Base-by-base conservation (phyloP, 768 basidiomycete species). In the Tephrocybe sp. region DNA sequence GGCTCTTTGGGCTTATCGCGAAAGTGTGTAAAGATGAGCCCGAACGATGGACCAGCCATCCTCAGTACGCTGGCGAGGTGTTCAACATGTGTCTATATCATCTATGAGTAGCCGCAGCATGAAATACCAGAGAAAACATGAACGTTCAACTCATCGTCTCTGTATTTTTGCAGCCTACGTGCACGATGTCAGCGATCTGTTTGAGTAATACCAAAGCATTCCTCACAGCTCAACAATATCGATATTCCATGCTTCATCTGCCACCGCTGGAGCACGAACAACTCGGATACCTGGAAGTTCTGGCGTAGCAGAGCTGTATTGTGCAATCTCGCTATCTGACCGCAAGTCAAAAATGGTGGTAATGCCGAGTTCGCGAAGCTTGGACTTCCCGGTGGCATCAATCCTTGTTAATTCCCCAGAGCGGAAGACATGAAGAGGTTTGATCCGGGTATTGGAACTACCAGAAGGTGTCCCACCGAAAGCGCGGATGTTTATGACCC, bases 261-360 rank as follows among this genome's bases (percentile, higher is more conserved):
- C 53, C 38, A 63, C 53, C 26, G 66, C 62, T 1, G 70, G 70
- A 5, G 60, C 57, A 3, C 60, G 59, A 30, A 72, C 57, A 15
- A 70, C 54, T 21, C 65, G 62, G 7, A 73, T 58, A 2, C 71
- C 72, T 7, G 64, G 59, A 21, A 76, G 59, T 14, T 57, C 48
- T 7, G 67, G 65, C 5, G 62, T 55, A 3, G 61, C 44, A 11
- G 65, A 64, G 12, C 69, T 60, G 53, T 67, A 74, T 24, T 58
- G 63, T 1, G 57, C 56, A 20, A 72, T 68, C 58, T 77, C 75
- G 23, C 32, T 45, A 20, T 70, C 61, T 5, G 73, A 65, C 20
- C 75, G 68, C 26, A 75, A 55, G 57, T 77, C 75, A 56, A 76
- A 75, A 17, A 76, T 59, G 23, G 59, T 68, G 28, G 59, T 62